Evolutionary conservation across 1,139 yeast genomes (phyloP), one percentile per base, ranked within the genome.

Genomic region (Candida buenavistaensis): DNA sequence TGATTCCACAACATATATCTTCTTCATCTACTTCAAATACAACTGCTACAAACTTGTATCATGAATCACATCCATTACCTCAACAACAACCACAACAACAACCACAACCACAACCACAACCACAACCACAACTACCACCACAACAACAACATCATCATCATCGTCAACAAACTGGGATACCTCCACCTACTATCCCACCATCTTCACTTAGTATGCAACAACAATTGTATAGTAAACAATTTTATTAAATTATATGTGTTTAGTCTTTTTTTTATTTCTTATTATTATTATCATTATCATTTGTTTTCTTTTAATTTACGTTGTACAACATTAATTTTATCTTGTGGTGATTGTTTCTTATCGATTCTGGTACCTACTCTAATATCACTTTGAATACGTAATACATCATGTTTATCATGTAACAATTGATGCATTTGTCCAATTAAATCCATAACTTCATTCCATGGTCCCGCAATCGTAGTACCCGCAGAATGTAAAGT

Each of bases 381-480:
- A 41, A 88, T 83, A 48, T 87, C 95, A 45, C 88, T 79, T 54
- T 88, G 96, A 36, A 87, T 79, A 51, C 96, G 70, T 10, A 81
- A 72, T 11, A 84, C 78, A 2, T 94, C 95, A 21, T 41, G 38
- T 14, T 63, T 64, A 5, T 63, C 64, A 52, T 88, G 96, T 32
- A 86, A 73, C 33, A 67, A 64, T 50, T 82, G 80, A 50, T 88
- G 96, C 50, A 87, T 64, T 46, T 77, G 73, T n/a, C 96, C 96
- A 48, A 88, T 82, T 37, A 85, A 62, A 20, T 69, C 76, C 78
- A 81, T 83, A 2, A 88, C 96, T 37, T 83, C 86, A 51, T 80
- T 78, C 96, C 96, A 88, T n/a, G 89, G 89, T 0, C 96, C 96
- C 50, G 84, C 85, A 50, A 87, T 82, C 4, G 96, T 86, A 7